phyloP scores from a whole-genome alignment of 176 grass and related monocot species.

The Aegilops longissima region DNA sequence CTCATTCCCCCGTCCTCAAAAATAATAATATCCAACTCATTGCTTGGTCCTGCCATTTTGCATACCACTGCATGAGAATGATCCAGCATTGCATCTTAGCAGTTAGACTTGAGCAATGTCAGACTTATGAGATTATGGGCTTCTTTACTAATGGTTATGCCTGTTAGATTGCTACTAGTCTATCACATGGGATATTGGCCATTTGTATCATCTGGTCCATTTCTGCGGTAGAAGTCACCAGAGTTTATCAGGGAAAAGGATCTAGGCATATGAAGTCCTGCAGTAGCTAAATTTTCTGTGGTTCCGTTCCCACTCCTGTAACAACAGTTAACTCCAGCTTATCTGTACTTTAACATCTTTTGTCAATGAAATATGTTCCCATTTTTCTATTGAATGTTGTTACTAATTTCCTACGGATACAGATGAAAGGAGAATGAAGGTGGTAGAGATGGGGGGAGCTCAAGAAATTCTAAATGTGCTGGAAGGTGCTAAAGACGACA shows the following conservation, averaged over 20 bases:
- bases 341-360: not conserved
- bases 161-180: not conserved
- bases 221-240: too few species aligned
- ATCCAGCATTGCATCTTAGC: not conserved
- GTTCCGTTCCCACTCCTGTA: not conserved
- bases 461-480: constrained; percentile 81
- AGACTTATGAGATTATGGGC: not conserved
- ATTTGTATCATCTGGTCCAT: constrained; percentile 1
- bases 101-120: not conserved
- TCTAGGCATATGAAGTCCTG: not conserved
- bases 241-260: too few species aligned
- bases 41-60: not conserved
- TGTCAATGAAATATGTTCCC: not conserved
- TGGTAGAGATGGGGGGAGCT: constrained; percentile 89
- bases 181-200: not conserved
- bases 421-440: constrained; percentile 94
- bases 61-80: not conserved
- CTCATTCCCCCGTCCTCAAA: not conserved
- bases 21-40: not conserved
- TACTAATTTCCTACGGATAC: constrained; percentile 8
- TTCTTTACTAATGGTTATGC: constrained; percentile 15
- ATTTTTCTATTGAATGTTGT: constrained; percentile 15
- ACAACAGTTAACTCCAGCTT: not conserved
- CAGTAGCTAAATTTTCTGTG: not conserved
- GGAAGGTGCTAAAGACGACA: constrained; percentile 81